Conservation (phyloP, 2,329 filamentous ascomycete species). For the Xylariaceae sp. region DNA sequence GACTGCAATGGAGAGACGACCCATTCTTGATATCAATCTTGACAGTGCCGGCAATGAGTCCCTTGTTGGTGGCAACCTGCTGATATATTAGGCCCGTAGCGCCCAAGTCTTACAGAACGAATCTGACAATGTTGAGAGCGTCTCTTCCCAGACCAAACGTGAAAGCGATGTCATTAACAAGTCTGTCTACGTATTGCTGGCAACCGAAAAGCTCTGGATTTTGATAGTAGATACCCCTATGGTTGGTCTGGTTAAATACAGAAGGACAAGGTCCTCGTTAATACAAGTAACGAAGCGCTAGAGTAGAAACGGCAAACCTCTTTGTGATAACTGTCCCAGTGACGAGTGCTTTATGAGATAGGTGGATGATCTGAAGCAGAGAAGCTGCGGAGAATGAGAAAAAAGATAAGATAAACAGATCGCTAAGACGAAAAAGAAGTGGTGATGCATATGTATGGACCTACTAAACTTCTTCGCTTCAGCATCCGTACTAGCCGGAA, state of each 20-base stretch:
- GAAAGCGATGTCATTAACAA: conserved; percentile 76
- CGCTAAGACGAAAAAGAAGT: not conserved
- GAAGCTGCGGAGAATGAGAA: conserved; percentile 50
- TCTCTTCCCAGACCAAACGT: conserved; percentile 70
- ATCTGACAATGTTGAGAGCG: conserved; percentile 71
- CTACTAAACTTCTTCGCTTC: conserved; percentile 40
- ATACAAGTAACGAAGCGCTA: not conserved
- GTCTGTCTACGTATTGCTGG: conserved; percentile 71
- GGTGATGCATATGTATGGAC: conserved; percentile 18
- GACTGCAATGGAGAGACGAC: conserved; percentile 38
- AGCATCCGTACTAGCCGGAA: conserved; percentile 28
- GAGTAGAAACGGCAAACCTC: conserved; percentile 51
- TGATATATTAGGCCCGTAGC: not conserved
- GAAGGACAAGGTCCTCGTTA: no score
- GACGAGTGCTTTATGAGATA: conserved; percentile 64
- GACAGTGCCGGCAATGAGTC: conserved; percentile 68
- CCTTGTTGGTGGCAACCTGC: conserved; percentile 76
- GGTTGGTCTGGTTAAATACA: conserved; percentile 2
- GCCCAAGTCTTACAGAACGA: not conserved
- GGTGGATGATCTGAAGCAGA: conserved; percentile 62
- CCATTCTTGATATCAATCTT: conserved; percentile 43
- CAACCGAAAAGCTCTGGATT: conserved; percentile 73
- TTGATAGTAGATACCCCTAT: conserved; percentile 82
- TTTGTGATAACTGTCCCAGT: conserved; percentile 64
- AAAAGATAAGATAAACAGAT: conserved; percentile 7